Conservation (phyloP, 2,329 filamentous ascomycete genomes). For the Nigrospora sphaerica region DNA sequence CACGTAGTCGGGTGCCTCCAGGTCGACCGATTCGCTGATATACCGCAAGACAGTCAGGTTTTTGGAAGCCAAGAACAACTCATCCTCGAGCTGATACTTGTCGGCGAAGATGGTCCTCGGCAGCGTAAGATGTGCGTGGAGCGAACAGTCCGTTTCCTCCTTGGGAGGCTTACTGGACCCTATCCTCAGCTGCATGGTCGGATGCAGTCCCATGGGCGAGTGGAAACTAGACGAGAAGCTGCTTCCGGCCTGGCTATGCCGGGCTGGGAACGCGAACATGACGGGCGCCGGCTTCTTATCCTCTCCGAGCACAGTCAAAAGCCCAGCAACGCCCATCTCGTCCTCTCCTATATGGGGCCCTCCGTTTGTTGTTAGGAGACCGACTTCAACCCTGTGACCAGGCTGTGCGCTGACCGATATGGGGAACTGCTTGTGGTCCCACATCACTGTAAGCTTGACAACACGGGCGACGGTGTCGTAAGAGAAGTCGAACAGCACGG, state of each 20-base stretch:
- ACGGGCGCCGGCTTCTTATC: constrained; percentile 66
- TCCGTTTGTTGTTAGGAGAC: constrained; percentile 62
- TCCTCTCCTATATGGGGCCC: constrained; percentile 55
- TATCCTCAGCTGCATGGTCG: constrained; percentile 65
- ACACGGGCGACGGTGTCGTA: constrained; percentile 60
- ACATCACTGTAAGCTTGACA: constrained; percentile 59
- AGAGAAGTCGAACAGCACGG: constrained; percentile 60
- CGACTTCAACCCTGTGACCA: constrained; percentile 65
- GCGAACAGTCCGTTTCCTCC: constrained; percentile 54
- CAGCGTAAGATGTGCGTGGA: constrained; percentile 77
- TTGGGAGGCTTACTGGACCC: constrained; percentile 42
- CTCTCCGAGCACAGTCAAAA: constrained; percentile 72
- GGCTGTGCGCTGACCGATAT: constrained; percentile 32
- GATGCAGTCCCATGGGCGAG: constrained; percentile 75
- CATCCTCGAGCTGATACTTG: constrained; percentile 73
- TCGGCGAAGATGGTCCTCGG: constrained; percentile 79
- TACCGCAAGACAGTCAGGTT: constrained; percentile 64
- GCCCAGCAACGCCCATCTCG: constrained; percentile 72
- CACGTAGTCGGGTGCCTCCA: constrained; percentile 84
- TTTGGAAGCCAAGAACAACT: constrained; percentile 72
- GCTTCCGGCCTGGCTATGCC: constrained; percentile 56
- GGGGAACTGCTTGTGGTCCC: constrained; percentile 39
- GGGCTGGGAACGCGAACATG: constrained; percentile 75
- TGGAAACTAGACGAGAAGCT: constrained; percentile 59
- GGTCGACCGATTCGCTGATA: constrained; percentile 70